Evolutionary conservation across 371 early-diverging fungal species (phyloP).

Genomic region (Batkoa obscura): DNA sequence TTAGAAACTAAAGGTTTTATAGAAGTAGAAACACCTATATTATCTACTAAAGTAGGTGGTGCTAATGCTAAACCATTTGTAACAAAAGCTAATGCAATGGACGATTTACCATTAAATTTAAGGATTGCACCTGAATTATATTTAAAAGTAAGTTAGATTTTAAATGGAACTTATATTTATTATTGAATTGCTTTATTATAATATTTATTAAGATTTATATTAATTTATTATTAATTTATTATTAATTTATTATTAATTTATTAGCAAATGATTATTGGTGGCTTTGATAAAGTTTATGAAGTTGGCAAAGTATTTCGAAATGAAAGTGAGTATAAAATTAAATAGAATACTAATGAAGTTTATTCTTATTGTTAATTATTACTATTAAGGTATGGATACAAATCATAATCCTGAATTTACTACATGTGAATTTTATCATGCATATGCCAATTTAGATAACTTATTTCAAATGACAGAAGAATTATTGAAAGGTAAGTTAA

Average conservation of each 20-base stretch:
- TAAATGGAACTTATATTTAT: no score
- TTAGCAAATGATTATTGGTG: constrained; percentile 79
- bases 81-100: constrained; percentile 64
- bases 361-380: no score
- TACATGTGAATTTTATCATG: constrained; percentile 92
- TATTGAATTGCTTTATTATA: no score
- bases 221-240: no score
- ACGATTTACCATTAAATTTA: constrained; percentile 39
- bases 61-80: constrained; percentile 91
- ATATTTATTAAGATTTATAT: no score
- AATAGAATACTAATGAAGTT: no score
- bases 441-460: constrained; percentile 72
- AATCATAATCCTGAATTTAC: constrained; percentile 99
- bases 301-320: constrained; percentile 95
- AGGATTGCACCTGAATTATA: constrained; percentile 93
- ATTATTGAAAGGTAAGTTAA: constrained; percentile 33
- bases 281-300: constrained; percentile 88
- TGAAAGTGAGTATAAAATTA: no score
- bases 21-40: constrained; percentile 91
- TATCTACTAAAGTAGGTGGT: constrained; percentile 78
- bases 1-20: constrained; percentile 63
- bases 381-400: constrained; percentile 88
- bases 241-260: neutral
- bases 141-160: constrained; percentile 44
- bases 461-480: constrained; percentile 73